Conservation (phyloP, 176 grass and related monocot genomes). For the Elaeis guineensis region DNA sequence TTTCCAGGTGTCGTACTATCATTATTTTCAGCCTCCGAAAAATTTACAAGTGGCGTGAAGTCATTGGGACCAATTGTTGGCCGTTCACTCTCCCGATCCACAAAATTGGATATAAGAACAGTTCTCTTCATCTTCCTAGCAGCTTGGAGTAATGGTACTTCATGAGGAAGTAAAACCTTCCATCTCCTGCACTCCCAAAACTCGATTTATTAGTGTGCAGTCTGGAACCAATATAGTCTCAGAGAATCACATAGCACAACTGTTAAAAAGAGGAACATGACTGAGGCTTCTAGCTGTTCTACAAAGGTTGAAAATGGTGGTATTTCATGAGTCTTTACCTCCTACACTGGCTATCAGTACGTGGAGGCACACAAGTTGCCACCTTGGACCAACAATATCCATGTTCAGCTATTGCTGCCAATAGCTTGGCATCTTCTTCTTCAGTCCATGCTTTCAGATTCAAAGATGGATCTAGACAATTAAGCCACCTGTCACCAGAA, state of each 20-base stretch:
- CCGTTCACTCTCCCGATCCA: slow-evolving; percentile 67
- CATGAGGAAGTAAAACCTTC: slow-evolving; percentile 40
- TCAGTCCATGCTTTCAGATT: slow-evolving; percentile 53
- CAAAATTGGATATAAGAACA: slow-evolving; percentile 79
- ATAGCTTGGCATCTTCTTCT: slow-evolving; percentile 71
- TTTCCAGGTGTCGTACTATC: background rate
- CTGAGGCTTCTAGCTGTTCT: too few relatives aligned
- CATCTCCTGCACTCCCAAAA: slow-evolving; percentile 41
- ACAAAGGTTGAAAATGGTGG: background rate
- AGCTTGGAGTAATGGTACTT: slow-evolving; percentile 36
- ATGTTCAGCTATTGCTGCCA: slow-evolving; percentile 45
- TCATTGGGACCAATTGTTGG: slow-evolving; percentile 68
- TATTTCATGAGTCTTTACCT: slow-evolving; percentile 38
- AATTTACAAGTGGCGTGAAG: slow-evolving; percentile 35
- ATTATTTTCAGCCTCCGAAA: slow-evolving; percentile 18
- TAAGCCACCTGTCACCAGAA: slow-evolving; percentile 56
- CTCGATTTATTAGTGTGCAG: slow-evolving; percentile 17
- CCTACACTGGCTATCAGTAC: slow-evolving; percentile 83
- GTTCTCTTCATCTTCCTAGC: slow-evolving; percentile 56
- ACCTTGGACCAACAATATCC: slow-evolving; percentile 74
- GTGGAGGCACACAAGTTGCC: slow-evolving; percentile 48
- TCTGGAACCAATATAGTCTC: background rate
- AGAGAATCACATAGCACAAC: too few relatives aligned
- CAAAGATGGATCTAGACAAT: slow-evolving; percentile 80
- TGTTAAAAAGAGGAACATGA: too few relatives aligned